Base-by-base conservation (phyloP, 495 filamentous ascomycete species). In the Extremus antarcticus region DNA sequence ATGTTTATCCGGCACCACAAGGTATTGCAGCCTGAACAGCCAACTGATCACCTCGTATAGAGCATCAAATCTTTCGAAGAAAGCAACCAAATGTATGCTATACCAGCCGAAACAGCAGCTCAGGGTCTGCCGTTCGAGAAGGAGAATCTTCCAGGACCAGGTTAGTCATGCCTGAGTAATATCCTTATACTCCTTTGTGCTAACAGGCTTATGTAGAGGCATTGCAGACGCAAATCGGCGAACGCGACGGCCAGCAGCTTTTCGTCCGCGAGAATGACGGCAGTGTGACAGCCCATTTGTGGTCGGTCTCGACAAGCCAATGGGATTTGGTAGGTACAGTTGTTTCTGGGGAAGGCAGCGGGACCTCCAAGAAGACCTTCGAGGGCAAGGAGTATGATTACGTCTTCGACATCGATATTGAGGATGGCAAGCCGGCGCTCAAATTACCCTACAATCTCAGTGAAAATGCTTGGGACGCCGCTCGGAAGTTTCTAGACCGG, bases 361-460 rank as follows among this genome's bases (percentile, higher is more conserved):
- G 82, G 55, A 85, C 86, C 2, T 76, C 76, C 45, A 87, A 86
- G 66, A 82, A 76, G 13, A 72, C 84, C 41, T 86, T 90, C 64
- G 68, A 83, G 1, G 94, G 94, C 21, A 81, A 90, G 66, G 87
- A 95, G 53, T 99, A 94, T 66, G 94, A 99, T 62, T 96, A 87
- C 66, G 94, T 99, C 47, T 99, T 97, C 60, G 91, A 97, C 65
- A 92, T 99, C 23, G 94, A 96, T 63, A 91, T 97, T 54, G 86
- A 95, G 65, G 94, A 97, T 57, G 94, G 92, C 38, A 88, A 91
- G 59, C 94, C 94, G 25, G 81, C 92, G 2, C 76, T 97, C 29
- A 97, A 97, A 64, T 75, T 99, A 25, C 91, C 94, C 1, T 97
- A 87, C 66, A 96, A 99, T 65, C 75, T 86, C 39, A 86, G 85